Evolutionary conservation across 768 basidiomycete genomes (phyloP), one percentile per base, ranked within the genome.

Genomic region (Macrolepiota dolichaula): DNA sequence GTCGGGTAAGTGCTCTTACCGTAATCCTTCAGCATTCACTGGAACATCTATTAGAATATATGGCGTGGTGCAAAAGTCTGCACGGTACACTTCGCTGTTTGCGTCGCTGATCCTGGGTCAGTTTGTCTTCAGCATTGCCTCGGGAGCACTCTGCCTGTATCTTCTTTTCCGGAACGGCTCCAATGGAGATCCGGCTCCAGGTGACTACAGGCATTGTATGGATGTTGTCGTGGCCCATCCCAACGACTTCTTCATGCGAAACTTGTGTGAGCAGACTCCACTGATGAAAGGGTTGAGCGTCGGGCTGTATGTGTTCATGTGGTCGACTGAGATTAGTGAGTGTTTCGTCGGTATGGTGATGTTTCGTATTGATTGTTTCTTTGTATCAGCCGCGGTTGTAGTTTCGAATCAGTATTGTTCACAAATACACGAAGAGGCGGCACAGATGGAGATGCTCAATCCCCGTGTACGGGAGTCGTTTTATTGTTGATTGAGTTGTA

Each of bases 101-200:
- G 64, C 55, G 15, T 67, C 66, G 19, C 61, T 70, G 40, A 60
- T 72, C 44, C 51, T 71, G 27, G 72, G 69, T 36, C 71, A 72
- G 42, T 51, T 72, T 17, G 61, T 70, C 4, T 72, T 74, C 62
- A 68, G 67, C 50, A 52, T 74, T 22, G 67, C 59, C 19, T 70
- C 69, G 12, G 72, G 73, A 12, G 67, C 65, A n/a, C 55, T 70
- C 13, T 69, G 65, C 64, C 65, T 74, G n/a, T 66, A 66, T 24
- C 53, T 70, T 37, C 66, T 73, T 11, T 74, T 74, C 63, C 63
- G 66, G 51, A 49, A n/a, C 25, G 42, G 29, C 12, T 11, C 27
- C 42, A 36, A 57, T 35, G 44, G 55, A 27, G 55, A 47, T 47
- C 55, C 55, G 19, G 12, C 5, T 35, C 19, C 4, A 22, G 44